Evolutionary conservation across 441 rosid species (phyloP).

Genomic region (Brassica hybrid): DNA sequence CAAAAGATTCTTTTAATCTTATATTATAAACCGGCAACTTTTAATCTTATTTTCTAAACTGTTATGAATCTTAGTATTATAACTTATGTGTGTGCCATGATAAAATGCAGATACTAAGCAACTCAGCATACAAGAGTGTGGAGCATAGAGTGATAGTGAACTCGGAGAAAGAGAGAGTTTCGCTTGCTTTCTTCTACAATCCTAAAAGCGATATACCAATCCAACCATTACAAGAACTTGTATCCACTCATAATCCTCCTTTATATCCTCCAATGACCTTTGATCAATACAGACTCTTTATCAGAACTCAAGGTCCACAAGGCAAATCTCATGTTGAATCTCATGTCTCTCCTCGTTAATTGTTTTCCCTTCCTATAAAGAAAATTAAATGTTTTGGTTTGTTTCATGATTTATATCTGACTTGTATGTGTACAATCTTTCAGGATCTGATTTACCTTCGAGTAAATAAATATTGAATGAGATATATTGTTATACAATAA

Average conservation of each 20-base stretch:
- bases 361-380: background rate
- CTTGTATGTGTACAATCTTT: slow-evolving; percentile 31
- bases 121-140: slow-evolving; percentile 80
- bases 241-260: too few relatives aligned
- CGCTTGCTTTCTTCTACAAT: too few relatives aligned
- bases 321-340: too few relatives aligned
- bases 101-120: slow-evolving; percentile 72
- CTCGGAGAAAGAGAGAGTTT: too few relatives aligned
- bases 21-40: background rate
- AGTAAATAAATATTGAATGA: slow-evolving; percentile 3
- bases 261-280: too few relatives aligned
- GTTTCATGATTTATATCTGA: slow-evolving; percentile 29
- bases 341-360: slow-evolving; percentile 55
- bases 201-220: too few relatives aligned
- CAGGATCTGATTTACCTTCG: slow-evolving; percentile 1
- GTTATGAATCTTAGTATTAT: background rate
- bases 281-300: too few relatives aligned
- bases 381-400: background rate
- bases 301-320: too few relatives aligned
- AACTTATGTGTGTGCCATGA: slow-evolving; percentile 4
- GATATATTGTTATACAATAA: background rate
- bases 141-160: slow-evolving; percentile 88
- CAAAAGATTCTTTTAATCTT: background rate
- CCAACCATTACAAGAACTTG: too few relatives aligned
- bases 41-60: background rate